Conservation (phyloP, 176 grass and related monocot species). For the Miscanthus lutarioriparius region DNA sequence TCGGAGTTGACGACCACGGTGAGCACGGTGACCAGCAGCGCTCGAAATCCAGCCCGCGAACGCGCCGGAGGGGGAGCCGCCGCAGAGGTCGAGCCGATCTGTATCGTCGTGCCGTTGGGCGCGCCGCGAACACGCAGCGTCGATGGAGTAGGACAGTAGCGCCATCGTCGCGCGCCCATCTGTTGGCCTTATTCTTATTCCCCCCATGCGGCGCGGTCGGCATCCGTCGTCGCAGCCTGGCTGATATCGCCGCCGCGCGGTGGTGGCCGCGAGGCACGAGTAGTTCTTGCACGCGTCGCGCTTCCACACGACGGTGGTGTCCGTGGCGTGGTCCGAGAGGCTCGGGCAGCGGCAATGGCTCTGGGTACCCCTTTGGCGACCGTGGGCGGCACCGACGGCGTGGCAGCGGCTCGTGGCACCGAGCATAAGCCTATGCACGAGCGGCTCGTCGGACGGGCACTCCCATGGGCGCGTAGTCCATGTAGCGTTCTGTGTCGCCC, state of each 20-base stretch:
- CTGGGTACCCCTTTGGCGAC: constrained; percentile 27
- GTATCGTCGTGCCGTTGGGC: constrained; percentile 58
- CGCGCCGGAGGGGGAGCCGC: constrained; percentile 41
- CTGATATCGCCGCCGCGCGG: background rate
- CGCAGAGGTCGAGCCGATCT: constrained; percentile 67
- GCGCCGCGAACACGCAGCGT: constrained; percentile 44
- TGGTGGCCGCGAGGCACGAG: constrained; percentile 36
- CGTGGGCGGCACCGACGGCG: constrained; percentile 53
- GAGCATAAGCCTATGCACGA: constrained; percentile 55
- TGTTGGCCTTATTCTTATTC: constrained; percentile 2
- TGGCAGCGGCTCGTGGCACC: constrained; percentile 63
- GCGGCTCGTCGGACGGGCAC: constrained; percentile 53
- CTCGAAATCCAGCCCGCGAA: constrained; percentile 65
- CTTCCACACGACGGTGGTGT: constrained; percentile 61
- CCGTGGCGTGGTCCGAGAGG: constrained; percentile 51
- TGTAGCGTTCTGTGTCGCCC: constrained; percentile 48
- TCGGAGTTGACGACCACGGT: constrained; percentile 39
- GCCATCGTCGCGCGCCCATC: constrained; percentile 50
- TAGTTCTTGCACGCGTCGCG: constrained; percentile 68
- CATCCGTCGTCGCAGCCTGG: constrained; percentile 38
- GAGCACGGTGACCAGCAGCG: constrained; percentile 49
- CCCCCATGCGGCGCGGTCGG: constrained; percentile 17
- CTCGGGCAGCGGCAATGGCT: constrained; percentile 48
- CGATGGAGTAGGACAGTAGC: constrained; percentile 47
- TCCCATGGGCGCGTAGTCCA: constrained; percentile 47